phyloP scores from a whole-genome alignment of 345 rosid species.

The Raphanus raphanistrum region DNA sequence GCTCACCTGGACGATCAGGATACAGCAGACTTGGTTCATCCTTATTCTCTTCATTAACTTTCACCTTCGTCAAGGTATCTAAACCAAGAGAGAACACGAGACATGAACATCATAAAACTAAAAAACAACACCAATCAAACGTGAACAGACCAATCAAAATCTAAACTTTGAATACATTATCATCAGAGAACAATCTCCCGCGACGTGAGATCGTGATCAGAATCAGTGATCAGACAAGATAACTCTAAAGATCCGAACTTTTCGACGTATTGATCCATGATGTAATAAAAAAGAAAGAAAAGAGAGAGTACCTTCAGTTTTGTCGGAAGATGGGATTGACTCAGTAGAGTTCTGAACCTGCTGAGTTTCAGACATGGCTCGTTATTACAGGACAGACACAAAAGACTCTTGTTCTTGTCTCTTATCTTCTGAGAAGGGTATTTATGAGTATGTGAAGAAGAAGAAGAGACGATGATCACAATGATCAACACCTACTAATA shows the following conservation, averaged over 20 bases:
- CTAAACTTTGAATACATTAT: slow-evolving; percentile 2
- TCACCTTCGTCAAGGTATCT: slow-evolving; percentile 58
- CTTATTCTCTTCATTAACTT: slow-evolving; percentile 52
- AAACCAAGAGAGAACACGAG: slow-evolving; percentile 6
- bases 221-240: slow-evolving; percentile 30
- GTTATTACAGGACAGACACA: slow-evolving; percentile 14
- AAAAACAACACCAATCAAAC: slow-evolving; percentile 5
- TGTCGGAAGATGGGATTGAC: slow-evolving; percentile 57
- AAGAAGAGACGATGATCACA: slow-evolving; percentile 32
- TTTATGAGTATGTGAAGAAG: slow-evolving; percentile 9
- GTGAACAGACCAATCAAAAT: slow-evolving; percentile 15
- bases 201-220: slow-evolving; percentile 18
- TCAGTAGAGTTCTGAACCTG: slow-evolving; percentile 62
- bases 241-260: slow-evolving; percentile 8
- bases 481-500: slow-evolving; percentile 38
- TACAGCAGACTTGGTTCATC: slow-evolving; percentile 48
- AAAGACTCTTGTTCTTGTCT: background rate
- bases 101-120: background rate
- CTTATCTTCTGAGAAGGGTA: slow-evolving; percentile 16
- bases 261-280: slow-evolving; percentile 33
- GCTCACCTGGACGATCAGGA: slow-evolving; percentile 80
- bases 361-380: slow-evolving; percentile 68
- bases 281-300: background rate
- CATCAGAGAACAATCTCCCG: slow-evolving; percentile 12
- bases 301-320: slow-evolving; percentile 57